These are phyloP conservation scores for Desmodesmus armatus DNA, from an alignment of 139 green algal species.

Conservation along the genomic window DNA sequence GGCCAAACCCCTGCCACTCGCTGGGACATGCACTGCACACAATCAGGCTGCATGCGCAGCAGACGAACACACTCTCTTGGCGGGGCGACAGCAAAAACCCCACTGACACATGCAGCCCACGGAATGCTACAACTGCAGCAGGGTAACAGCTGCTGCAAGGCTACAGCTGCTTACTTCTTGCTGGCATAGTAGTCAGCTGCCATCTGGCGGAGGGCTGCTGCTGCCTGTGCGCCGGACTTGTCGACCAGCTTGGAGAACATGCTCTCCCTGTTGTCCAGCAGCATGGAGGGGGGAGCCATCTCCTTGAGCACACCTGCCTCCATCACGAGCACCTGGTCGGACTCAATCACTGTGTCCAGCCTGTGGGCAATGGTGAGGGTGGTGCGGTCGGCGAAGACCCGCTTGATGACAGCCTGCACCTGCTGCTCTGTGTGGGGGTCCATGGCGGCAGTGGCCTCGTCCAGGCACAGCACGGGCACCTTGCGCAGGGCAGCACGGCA, in stretches of 20 bases:
- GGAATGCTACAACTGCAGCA: too few relatives aligned
- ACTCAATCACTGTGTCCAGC: conserved; percentile 84
- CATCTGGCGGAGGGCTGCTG: conserved; percentile 64
- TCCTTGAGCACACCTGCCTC: conserved; percentile 73
- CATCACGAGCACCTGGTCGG: conserved; percentile 76
- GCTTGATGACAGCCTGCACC: conserved; percentile 71
- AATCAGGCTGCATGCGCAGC: too few relatives aligned
- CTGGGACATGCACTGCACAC: too few relatives aligned
- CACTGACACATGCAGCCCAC: too few relatives aligned
- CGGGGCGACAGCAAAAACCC: too few relatives aligned
- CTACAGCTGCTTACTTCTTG: not conserved
- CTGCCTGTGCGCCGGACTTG: conserved; percentile 53
- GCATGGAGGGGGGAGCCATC: conserved; percentile 51
- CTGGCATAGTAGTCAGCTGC: conserved; percentile 51
- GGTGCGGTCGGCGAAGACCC: conserved; percentile 71
- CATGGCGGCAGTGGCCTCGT: conserved; percentile 85
- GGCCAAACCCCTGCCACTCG: too few relatives aligned
- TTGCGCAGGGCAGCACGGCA: conserved; percentile 73
- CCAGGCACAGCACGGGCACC: conserved; percentile 73
- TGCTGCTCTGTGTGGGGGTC: conserved; percentile 79
- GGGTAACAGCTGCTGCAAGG: not conserved
- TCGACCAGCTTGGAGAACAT: conserved; percentile 75
- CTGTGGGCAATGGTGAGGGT: conserved; percentile 79
- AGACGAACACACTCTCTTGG: too few relatives aligned
- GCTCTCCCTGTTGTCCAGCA: conserved; percentile 61